Evolutionary conservation across 2,329 filamentous ascomycete genomes (phyloP), one percentile per base, ranked within the genome.

Genomic region (Botrytis fragariae): DNA sequence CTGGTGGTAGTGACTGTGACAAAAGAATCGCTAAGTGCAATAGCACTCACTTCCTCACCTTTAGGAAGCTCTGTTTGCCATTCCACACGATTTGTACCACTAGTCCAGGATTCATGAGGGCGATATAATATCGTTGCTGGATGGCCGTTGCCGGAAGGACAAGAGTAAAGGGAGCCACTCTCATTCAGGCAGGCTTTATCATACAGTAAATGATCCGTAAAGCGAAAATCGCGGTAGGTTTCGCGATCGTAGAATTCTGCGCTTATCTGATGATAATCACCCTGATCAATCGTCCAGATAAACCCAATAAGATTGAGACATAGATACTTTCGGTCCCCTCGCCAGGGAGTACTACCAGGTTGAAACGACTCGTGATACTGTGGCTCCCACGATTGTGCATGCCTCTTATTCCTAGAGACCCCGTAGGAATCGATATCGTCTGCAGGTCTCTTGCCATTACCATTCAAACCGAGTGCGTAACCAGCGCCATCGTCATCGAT

Each of bases 211-310:
- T 94, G 95, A 81, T 99, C 96, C 20, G 95, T 98, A 81, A 99
- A 98, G 84, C 98, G 96, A 79, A 98, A 98, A 81, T 98, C 94
- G 65, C 95, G 89, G 81, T 97, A 92, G 74, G 92, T 91, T 77
- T 97, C 94, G 74, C 94, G 92, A 82, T 99, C 97, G 81, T 98
- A 98, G 81, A 99, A 99, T 79, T 98, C 96, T 2, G 98, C 95
- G 0, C 95, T 98, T 18, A 99, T 91, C 2, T 96, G 99, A 81
- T 98, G 90, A 78, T 95, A 92, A 0, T 92, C 93, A 79, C 98
- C 95, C 82, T 99, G 96, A 78, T 97, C 93, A 29, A 99, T 93
- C 0, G 95, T 98, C 94, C 96, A 99, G 14, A 98, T 93, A 79
- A 97, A 96, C 0, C 97, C 96, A 71, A 95, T 93, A 74, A 99